phyloP scores from a whole-genome alignment of 2,329 filamentous ascomycete species.

The Claviceps pusilla region DNA sequence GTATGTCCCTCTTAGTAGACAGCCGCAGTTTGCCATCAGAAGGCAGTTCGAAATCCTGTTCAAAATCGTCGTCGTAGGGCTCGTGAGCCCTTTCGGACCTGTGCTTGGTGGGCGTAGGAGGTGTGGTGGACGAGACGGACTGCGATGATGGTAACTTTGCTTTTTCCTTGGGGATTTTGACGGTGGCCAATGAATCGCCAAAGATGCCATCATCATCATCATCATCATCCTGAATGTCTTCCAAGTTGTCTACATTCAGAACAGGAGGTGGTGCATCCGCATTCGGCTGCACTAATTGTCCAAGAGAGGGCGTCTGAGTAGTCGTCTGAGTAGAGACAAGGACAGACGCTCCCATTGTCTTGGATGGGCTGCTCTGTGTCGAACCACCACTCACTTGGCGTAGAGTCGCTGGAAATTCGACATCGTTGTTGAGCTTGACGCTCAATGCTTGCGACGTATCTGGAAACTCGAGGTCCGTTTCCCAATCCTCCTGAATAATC shows the following conservation, averaged over 20 bases:
- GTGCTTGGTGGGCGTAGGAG: conserved; percentile 41
- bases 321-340: conserved; percentile 10
- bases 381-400: conserved; percentile 49
- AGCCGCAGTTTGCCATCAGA: conserved; percentile 50
- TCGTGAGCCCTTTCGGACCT: conserved; percentile 23
- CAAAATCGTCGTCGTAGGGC: conserved; percentile 48
- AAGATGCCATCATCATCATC: conserved; percentile 47
- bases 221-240: conserved; percentile 47
- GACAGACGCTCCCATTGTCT: conserved; percentile 17
- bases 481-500: conserved; percentile 67
- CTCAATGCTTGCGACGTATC: conserved; percentile 42
- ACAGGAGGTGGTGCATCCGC: conserved; percentile 26
- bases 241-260: conserved; percentile 48
- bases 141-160: conserved; percentile 28
- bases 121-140: conserved; percentile 37
- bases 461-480: conserved; percentile 60
- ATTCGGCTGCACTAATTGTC: conserved; percentile 17
- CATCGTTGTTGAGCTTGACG: conserved; percentile 47
- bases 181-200: conserved; percentile 48
- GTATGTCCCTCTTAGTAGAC: conserved; percentile 44
- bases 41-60: conserved; percentile 58
- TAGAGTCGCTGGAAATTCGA: conserved; percentile 51
- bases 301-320: conserved; percentile 16
- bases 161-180: conserved; percentile 46
- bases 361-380: conserved; percentile 36